Percentiles rank a stretch among this genome's conserved stretches.
These are phyloP conservation scores for Gaertneriomyces semiglobifer DNA, from an alignment of 192 early-diverging fungal genomes.

Conservation along the genomic window DNA sequence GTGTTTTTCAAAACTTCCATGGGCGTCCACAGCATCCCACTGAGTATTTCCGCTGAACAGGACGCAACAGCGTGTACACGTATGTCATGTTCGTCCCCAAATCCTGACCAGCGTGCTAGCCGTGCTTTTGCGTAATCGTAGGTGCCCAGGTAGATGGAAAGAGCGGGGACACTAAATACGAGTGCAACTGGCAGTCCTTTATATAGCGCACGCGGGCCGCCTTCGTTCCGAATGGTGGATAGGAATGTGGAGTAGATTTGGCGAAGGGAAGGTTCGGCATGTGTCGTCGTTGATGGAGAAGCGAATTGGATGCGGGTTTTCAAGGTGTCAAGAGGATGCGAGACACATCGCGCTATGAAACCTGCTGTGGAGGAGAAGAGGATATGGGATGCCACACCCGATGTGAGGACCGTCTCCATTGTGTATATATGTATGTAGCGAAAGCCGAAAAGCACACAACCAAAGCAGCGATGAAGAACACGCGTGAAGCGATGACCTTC, in stretches of 20 bases:
- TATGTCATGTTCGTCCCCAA: slow-evolving; percentile 36
- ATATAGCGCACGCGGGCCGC: slow-evolving; percentile 48
- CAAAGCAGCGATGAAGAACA: too few species aligned
- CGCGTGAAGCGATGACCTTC: too few species aligned
- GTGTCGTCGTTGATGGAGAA: slow-evolving; percentile 22
- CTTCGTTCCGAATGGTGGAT: slow-evolving; percentile 10
- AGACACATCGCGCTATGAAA: slow-evolving; percentile 53
- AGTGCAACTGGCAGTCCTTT: slow-evolving; percentile 67
- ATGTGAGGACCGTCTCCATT: slow-evolving; percentile 2
- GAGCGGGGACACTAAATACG: slow-evolving; percentile 66
- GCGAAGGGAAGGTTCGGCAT: slow-evolving; percentile 11
- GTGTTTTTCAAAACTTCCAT: slow-evolving; percentile 83
- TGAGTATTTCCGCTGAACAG: slow-evolving; percentile 58
- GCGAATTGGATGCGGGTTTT: slow-evolving; percentile 65
- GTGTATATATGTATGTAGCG: too few species aligned
- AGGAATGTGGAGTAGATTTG: slow-evolving; percentile 11
- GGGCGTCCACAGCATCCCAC: slow-evolving; percentile 74
- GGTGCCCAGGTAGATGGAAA: slow-evolving; percentile 63
- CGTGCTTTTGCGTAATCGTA: slow-evolving; percentile 64
- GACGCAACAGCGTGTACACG: slow-evolving; percentile 59
- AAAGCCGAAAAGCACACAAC: too few species aligned
- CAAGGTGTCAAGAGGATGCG: slow-evolving; percentile 77
- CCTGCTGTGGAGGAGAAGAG: slow-evolving; percentile 50
- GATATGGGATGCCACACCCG: slow-evolving; percentile 23
- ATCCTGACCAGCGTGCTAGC: slow-evolving; percentile 20